Conservation (phyloP, 805 yeast species). For the Kodamaea fukazawae region DNA sequence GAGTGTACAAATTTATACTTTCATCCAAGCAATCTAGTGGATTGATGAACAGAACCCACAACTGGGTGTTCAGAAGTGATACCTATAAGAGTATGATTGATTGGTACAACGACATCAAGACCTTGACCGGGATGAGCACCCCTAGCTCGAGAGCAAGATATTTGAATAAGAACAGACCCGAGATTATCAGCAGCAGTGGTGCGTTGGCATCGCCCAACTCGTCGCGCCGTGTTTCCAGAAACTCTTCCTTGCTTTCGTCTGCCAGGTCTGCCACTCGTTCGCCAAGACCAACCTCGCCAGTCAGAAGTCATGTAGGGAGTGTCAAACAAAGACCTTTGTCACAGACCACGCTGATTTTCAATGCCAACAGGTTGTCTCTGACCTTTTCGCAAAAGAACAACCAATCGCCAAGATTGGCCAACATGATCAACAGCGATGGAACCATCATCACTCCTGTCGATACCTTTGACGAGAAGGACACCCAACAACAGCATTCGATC, state of each 20-base stretch:
- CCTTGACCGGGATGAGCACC: slow-evolving; percentile 60
- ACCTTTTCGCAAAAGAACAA: slow-evolving; percentile 35
- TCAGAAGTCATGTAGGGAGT: slow-evolving; percentile 4
- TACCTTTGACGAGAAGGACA: slow-evolving; percentile 14
- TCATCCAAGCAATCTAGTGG: slow-evolving; percentile 71
- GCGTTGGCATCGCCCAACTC: slow-evolving; percentile 10
- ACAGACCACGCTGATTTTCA: slow-evolving; percentile 20
- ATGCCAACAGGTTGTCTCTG: slow-evolving; percentile 32
- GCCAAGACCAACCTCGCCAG: slow-evolving; percentile 11
- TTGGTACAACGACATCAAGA: slow-evolving; percentile 81
- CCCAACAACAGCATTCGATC: background rate
- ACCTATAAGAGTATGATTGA: slow-evolving; percentile 72
- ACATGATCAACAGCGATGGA: slow-evolving; percentile 45
- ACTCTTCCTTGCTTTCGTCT: slow-evolving; percentile 1
- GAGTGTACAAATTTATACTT: slow-evolving; percentile 72
- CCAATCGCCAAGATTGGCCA: slow-evolving; percentile 37
- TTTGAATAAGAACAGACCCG: slow-evolving; percentile 23
- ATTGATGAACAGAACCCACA: slow-evolving; percentile 75
- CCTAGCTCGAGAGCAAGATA: slow-evolving; percentile 55
- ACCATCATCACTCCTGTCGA: slow-evolving; percentile 43
- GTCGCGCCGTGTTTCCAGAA: slow-evolving; percentile 6
- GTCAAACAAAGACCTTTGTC: slow-evolving; percentile 21
- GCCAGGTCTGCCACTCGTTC: slow-evolving; percentile 21
- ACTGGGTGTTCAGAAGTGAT: slow-evolving; percentile 94
- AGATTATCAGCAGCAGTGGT: slow-evolving; percentile 2